Percentiles rank a stretch among this genome's conserved stretches.
phyloP scores from a whole-genome alignment of 2,329 filamentous ascomycete species.

The Penicillium sclerotigenum region DNA sequence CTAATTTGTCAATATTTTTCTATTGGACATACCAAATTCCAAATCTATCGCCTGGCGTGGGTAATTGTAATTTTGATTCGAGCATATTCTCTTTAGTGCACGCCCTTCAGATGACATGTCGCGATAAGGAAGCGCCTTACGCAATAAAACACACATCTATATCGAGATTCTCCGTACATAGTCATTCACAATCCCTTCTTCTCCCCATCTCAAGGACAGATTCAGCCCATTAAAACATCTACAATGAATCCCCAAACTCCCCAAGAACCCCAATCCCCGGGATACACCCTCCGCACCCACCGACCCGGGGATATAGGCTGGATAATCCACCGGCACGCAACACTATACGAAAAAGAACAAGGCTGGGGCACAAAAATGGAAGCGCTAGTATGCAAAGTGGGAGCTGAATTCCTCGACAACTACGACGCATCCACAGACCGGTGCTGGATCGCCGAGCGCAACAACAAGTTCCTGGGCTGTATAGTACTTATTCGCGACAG shows the following conservation, averaged over 20 bases:
- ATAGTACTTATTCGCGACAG: conserved; percentile 18
- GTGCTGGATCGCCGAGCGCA: conserved; percentile 22
- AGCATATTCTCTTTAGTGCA: background rate
- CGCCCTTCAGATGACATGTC: conserved; percentile 4
- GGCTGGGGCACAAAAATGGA: conserved; percentile 16
- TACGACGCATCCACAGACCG: conserved; percentile 15
- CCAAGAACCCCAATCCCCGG: background rate
- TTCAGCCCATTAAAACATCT: background rate
- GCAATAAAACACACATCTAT: background rate
- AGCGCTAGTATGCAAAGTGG: conserved; percentile 11
- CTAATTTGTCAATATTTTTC: background rate
- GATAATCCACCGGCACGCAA: conserved; percentile 19
- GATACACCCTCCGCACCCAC: conserved; percentile 14
- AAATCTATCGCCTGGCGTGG: background rate
- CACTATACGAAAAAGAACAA: conserved; percentile 17
- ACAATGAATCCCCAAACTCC: background rate
- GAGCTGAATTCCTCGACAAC: conserved; percentile 16
- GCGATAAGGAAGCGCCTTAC: too few relatives aligned
- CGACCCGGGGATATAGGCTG: conserved; percentile 17
- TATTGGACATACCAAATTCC: background rate
- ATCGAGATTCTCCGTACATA: background rate
- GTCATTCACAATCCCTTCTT: background rate
- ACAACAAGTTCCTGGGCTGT: conserved; percentile 13
- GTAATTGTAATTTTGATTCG: background rate
- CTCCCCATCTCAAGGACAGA: background rate